A percentile compares a stretch with the other conserved stretches of the same genome.
Conservation (phyloP, 2,329 filamentous ascomycete genomes). For the Delphinella strobiligena region DNA sequence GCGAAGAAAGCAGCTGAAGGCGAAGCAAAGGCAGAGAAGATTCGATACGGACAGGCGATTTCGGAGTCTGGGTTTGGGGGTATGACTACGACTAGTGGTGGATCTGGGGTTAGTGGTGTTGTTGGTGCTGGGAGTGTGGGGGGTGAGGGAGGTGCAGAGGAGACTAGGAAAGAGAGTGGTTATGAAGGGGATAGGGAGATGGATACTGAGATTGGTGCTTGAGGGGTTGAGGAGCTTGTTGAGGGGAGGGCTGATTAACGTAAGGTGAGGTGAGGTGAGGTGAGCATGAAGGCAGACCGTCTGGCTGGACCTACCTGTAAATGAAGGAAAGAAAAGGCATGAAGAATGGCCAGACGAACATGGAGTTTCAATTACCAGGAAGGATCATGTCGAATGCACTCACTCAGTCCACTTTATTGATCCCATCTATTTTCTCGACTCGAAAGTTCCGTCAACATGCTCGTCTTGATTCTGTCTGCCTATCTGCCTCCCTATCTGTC, state of each 20-base stretch:
- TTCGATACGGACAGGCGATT: conserved; percentile 44
- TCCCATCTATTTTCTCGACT: too few species aligned
- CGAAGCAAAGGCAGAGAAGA: conserved; percentile 38
- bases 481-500: too few species aligned
- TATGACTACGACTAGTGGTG: conserved; percentile 35
- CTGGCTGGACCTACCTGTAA: too few species aligned
- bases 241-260: background rate
- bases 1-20: conserved; percentile 25
- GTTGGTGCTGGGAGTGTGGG: conserved; percentile 13
- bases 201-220: conserved; percentile 40
- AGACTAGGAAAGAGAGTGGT: conserved; percentile 27
- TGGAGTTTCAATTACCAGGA: too few species aligned
- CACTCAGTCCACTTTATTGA: too few species aligned
- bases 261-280: background rate
- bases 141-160: conserved; percentile 22
- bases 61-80: conserved; percentile 44
- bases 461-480: too few species aligned
- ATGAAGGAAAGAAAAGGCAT: too few species aligned
- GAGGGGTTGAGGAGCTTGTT: background rate
- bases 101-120: conserved; percentile 16
- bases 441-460: too few species aligned
- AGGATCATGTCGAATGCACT: too few species aligned
- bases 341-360: too few species aligned
- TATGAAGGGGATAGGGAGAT: conserved; percentile 39
- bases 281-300: background rate